These are phyloP conservation scores for Perilla frutescens DNA, from an alignment of 257 asterid species.

Conservation along the genomic window DNA sequence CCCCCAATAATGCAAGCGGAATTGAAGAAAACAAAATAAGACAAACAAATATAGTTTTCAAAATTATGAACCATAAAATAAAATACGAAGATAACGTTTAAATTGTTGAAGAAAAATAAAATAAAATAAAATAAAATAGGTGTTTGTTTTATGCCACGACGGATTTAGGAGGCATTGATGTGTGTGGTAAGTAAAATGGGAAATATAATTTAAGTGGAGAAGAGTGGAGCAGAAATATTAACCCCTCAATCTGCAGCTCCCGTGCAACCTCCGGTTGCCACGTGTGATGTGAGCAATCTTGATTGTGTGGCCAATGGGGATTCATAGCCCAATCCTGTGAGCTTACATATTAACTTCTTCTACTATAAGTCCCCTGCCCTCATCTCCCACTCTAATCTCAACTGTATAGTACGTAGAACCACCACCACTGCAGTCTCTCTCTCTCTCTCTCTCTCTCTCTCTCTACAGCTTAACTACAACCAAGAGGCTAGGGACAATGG, in stretches of 20 bases:
- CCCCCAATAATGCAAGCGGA: conserved; percentile 35
- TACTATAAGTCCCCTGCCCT: conserved; percentile 33
- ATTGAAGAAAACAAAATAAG: conserved; percentile 16
- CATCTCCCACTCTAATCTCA: conserved; percentile 9
- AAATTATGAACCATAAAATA: conserved; percentile 43
- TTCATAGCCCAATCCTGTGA: conserved; percentile 44
- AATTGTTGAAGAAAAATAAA: neutral
- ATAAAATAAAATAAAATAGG: too few relatives aligned
- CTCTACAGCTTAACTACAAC: neutral
- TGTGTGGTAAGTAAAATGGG: conserved; percentile 27
- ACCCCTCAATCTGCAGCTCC: conserved; percentile 43
- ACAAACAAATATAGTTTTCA: conserved; percentile 40
- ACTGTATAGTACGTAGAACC: neutral
- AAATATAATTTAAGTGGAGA: conserved; percentile 48
- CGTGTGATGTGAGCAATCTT: conserved; percentile 67
- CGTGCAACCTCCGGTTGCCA: conserved; percentile 42
- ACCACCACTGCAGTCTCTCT: neutral
- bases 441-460: neutral
- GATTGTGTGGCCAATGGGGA: conserved; percentile 65
- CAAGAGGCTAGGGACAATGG: conserved; percentile 41
- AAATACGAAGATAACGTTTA: conserved; percentile 27
- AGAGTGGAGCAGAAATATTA: conserved; percentile 37
- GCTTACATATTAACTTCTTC: conserved; percentile 24
- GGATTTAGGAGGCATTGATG: too few relatives aligned
- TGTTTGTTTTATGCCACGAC: too few relatives aligned